Conservation (phyloP, 352 stramenopile species). For the Globisporangium carolinianum region DNA sequence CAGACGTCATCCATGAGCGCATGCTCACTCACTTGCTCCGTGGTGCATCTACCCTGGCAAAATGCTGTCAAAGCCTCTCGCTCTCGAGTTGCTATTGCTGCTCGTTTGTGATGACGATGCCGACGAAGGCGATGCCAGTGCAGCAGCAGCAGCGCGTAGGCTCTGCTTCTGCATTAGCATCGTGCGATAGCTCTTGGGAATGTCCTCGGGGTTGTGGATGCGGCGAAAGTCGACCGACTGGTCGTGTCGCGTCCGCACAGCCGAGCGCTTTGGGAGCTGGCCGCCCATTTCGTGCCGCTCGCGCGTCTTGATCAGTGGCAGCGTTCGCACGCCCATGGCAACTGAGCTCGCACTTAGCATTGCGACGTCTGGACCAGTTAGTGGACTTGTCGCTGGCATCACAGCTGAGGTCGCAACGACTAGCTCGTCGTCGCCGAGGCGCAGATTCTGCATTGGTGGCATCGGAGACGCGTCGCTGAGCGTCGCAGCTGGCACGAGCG, state of each 20-base stretch:
- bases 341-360: conserved; percentile 13
- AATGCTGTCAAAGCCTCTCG: conserved; percentile 5
- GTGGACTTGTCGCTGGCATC: not conserved
- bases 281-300: conserved; percentile 66
- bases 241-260: too few species aligned
- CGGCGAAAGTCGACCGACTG: too few species aligned
- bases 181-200: too few species aligned
- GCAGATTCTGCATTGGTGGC: conserved; percentile 7
- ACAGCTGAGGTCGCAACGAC: not conserved
- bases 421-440: conserved; percentile 2
- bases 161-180: not conserved
- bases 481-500: conserved; percentile 5
- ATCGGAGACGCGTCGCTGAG: conserved; percentile 7
- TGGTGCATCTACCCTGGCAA: conserved; percentile 2
- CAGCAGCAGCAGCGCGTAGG: not conserved
- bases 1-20: too few species aligned
- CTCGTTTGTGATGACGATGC: not conserved
- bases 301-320: conserved; percentile 15
- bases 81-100: not conserved
- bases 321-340: conserved; percentile 17
- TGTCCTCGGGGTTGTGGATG: too few species aligned
- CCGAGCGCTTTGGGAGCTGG: conserved; percentile 47
- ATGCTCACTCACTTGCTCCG: too few species aligned
- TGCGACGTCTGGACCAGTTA: conserved; percentile 2
- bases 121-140: not conserved